phyloP scores from a whole-genome alignment of 1,284 basidiomycete species.

The Fomitopsis pinicola region DNA sequence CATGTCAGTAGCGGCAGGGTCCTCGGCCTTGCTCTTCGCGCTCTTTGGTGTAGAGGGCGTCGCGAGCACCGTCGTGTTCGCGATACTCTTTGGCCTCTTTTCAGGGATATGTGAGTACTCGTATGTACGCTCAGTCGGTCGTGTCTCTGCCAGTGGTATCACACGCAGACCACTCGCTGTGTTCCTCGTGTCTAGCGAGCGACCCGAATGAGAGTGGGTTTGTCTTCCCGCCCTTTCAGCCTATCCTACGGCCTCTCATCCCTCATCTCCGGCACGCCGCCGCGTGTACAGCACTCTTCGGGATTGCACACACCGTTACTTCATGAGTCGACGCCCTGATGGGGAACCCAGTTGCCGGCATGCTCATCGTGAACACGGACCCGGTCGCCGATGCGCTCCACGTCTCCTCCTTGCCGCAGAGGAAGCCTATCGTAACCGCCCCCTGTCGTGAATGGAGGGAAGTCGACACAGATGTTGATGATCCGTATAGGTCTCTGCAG shows the following conservation, averaged over 20 bases:
- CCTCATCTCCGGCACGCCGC: background rate
- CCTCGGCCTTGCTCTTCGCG: conserved; percentile 10
- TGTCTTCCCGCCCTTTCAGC: background rate
- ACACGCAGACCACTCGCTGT: background rate
- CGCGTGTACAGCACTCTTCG: background rate
- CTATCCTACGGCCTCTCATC: background rate
- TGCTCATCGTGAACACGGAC: background rate
- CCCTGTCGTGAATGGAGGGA: no score
- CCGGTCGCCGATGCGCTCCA: no score
- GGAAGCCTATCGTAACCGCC: background rate
- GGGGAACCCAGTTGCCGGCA: background rate
- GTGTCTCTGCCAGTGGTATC: background rate
- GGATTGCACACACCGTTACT: background rate
- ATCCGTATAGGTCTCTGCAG: no score
- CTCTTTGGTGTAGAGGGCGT: conserved; percentile 12
- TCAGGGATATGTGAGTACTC: conserved; percentile 12
- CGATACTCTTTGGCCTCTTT: conserved; percentile 17
- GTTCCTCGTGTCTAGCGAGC: background rate
- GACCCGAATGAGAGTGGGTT: background rate
- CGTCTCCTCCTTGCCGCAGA: background rate
- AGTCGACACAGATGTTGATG: no score
- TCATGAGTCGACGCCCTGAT: background rate
- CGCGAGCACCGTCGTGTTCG: conserved; percentile 9
- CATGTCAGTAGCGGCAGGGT: conserved; percentile 33
- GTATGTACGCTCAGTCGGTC: background rate